These are phyloP conservation scores for Myriangium duriaei DNA, from an alignment of 2,329 filamentous ascomycete species.

Conservation along the genomic window DNA sequence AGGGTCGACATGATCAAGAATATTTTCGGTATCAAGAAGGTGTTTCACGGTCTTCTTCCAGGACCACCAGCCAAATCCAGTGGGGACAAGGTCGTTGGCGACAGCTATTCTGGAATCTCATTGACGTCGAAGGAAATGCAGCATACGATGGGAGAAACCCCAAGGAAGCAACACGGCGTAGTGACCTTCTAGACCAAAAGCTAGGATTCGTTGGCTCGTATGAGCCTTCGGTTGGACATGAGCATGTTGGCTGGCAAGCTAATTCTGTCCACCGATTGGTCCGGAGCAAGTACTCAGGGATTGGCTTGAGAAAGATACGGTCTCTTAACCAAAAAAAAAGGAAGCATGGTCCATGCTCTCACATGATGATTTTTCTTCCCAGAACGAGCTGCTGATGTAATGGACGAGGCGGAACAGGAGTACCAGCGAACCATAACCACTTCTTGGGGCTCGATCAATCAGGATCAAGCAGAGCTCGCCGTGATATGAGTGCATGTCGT, in stretches of 20 bases:
- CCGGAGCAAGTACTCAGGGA: slow-evolving; percentile 10
- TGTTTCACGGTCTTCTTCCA: slow-evolving; percentile 6
- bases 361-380: slow-evolving; percentile 9
- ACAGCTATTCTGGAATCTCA: slow-evolving; percentile 13
- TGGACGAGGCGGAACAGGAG: slow-evolving; percentile 15
- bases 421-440: no score
- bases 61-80: slow-evolving; percentile 5
- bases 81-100: slow-evolving; percentile 8
- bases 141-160: slow-evolving; percentile 13
- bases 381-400: slow-evolving; percentile 16
- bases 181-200: no score
- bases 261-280: slow-evolving; percentile 2
- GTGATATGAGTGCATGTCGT: no score
- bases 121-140: slow-evolving; percentile 9
- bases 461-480: no score
- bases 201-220: no score
- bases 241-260: no score
- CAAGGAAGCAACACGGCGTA: no score
- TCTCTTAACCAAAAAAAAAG: slow-evolving; percentile 12
- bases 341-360: slow-evolving; percentile 11
- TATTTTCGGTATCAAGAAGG: slow-evolving; percentile 1
- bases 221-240: no score
- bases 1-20: slow-evolving; percentile 5
- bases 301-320: slow-evolving; percentile 13
- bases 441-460: no score